Evolutionary conservation across 176 grass and related monocot genomes (phyloP).

Genomic region (Pontederia paniculata): DNA sequence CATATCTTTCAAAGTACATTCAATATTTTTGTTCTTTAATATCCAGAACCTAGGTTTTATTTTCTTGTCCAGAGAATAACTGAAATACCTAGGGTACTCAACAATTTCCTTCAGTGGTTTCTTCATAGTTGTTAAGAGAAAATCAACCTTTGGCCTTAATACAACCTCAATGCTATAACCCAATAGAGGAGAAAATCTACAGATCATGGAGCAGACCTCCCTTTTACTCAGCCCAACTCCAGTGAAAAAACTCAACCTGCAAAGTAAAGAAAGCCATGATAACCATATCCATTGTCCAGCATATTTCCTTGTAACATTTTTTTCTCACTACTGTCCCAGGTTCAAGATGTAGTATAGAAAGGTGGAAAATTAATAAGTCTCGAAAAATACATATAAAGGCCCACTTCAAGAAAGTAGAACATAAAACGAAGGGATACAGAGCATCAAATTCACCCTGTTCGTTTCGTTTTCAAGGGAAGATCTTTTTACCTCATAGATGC

Average conservation of each 20-base stretch:
- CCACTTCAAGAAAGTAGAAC: no score
- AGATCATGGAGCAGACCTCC: conserved; percentile 76
- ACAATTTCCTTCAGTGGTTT: conserved; percentile 58
- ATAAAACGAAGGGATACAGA: no score
- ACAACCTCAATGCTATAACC: conserved; percentile 65
- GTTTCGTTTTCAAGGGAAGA: no score
- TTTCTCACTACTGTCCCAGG: no score
- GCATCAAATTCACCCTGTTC: no score
- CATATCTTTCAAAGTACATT: conserved; percentile 77
- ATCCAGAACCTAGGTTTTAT: conserved; percentile 64
- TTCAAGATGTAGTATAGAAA: no score
- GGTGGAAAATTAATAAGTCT: no score
- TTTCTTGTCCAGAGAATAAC: conserved; percentile 65
- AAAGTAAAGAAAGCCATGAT: conserved; percentile 2
- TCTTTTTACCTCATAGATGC: no score
- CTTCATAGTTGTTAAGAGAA: conserved; percentile 57
- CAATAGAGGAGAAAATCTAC: conserved; percentile 73
- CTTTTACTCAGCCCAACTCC: conserved; percentile 47
- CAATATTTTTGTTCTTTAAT: conserved; percentile 36
- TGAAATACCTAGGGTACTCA: conserved; percentile 84
- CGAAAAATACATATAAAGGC: no score
- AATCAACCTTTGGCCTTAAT: conserved; percentile 74
- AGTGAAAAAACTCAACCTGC: conserved; percentile 62
- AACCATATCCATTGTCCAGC: not conserved
- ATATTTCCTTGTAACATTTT: not conserved